Conservation (phyloP, 306 rosid species). For the Carpinus viminea region DNA sequence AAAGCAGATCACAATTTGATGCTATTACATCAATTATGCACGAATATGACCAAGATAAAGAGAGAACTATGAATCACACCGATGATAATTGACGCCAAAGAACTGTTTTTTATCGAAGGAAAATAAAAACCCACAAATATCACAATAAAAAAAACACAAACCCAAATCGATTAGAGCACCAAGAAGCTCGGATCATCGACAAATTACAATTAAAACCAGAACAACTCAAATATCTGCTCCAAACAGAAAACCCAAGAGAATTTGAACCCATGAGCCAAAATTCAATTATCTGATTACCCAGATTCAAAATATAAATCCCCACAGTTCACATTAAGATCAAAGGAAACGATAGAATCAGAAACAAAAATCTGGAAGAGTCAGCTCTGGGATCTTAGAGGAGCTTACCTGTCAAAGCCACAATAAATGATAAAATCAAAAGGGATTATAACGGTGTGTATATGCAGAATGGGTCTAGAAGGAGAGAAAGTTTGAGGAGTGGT, state of each 20-base stretch:
- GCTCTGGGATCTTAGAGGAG: slow-evolving; percentile 6
- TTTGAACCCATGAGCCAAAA: background rate
- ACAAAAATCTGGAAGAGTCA: background rate
- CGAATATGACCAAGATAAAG: background rate
- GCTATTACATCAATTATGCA: background rate
- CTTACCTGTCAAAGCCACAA: slow-evolving; percentile 25
- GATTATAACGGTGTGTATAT: background rate
- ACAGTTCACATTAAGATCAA: background rate
- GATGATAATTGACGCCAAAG: background rate
- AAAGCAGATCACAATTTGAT: background rate
- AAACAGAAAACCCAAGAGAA: slow-evolving; percentile 7
- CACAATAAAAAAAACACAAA: background rate
- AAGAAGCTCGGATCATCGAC: slow-evolving; percentile 22
- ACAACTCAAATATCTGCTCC: background rate
- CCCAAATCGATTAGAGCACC: slow-evolving; percentile 4
- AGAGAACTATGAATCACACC: background rate
- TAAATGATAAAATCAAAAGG: slow-evolving; percentile 12
- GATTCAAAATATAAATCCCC: slow-evolving; percentile 9
- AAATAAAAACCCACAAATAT: background rate
- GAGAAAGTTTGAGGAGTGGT: background rate
- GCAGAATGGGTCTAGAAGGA: background rate
- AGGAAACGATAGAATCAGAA: background rate
- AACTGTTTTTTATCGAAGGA: background rate
- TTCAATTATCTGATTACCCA: background rate
- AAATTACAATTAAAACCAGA: background rate